Evolutionary conservation across 306 rosid species (phyloP).

Genomic region (Ziziphus jujuba): DNA sequence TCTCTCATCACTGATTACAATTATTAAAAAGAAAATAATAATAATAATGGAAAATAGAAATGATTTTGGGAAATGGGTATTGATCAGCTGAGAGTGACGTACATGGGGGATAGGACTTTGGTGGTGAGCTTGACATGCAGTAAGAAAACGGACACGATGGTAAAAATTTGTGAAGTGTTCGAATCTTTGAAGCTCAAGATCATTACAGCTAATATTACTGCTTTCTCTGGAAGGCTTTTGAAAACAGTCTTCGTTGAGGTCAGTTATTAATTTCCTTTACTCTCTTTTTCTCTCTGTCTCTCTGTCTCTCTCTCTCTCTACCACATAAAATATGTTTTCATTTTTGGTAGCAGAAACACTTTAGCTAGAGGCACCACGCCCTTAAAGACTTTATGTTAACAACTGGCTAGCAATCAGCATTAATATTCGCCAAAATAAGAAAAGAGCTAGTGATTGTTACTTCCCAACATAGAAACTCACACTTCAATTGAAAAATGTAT

Average conservation of each 20-base stretch:
- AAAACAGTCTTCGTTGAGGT: constrained; percentile 95
- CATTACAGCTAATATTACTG: constrained; percentile 67
- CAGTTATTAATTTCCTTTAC: constrained; percentile 3
- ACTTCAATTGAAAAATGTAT: no score
- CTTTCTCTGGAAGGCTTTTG: constrained; percentile 68
- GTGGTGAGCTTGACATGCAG: constrained; percentile 86
- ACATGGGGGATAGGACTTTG: constrained; percentile 71
- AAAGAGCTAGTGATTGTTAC: no score
- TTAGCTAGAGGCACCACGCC: not conserved
- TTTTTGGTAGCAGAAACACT: not conserved
- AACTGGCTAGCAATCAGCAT: no score
- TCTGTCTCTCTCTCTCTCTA: not conserved
- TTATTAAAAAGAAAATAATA: not conserved
- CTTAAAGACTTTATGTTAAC: no score
- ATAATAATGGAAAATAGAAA: not conserved
- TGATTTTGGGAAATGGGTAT: no score
- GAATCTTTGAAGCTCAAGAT: constrained; percentile 92
- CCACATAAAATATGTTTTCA: not conserved
- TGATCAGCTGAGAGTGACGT: constrained; percentile 65
- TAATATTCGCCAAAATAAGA: no score
- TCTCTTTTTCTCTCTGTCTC: not conserved
- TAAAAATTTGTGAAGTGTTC: constrained; percentile 77
- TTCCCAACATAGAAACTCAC: no score
- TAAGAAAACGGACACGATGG: constrained; percentile 83
- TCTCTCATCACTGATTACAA: constrained; percentile 28